These are phyloP conservation scores for Actinomortierella wolfii DNA, from an alignment of 371 early-diverging fungal species.

Conservation along the genomic window DNA sequence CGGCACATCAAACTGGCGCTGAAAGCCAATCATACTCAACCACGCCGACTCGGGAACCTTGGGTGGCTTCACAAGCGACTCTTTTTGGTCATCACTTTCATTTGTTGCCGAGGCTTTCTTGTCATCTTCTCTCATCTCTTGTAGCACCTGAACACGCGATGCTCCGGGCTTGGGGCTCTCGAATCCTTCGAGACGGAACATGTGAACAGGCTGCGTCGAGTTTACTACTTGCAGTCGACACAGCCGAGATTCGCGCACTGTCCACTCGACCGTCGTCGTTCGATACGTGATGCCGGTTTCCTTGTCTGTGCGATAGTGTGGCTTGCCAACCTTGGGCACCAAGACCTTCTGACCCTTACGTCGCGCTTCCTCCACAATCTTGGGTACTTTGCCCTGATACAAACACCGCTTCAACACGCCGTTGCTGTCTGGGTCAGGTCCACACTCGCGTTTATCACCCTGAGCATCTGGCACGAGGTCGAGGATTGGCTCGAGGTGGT, in stretches of 20 bases:
- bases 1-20: conserved; percentile 44
- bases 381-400: conserved; percentile 25
- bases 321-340: conserved; percentile 21
- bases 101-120: neutral
- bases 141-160: conserved; percentile 10
- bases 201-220: conserved; percentile 1
- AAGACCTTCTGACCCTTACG: conserved; percentile 23
- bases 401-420: conserved; percentile 27
- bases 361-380: conserved; percentile 24
- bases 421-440: conserved; percentile 28
- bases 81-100: conserved; percentile 25
- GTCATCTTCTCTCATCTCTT: conserved; percentile 31
- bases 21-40: conserved; percentile 37
- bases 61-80: conserved; percentile 16
- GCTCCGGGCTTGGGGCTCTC: conserved; percentile 14
- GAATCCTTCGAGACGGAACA: conserved; percentile 22
- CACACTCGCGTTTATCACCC: conserved; percentile 15
- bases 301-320: conserved; percentile 12
- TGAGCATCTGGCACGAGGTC: conserved; percentile 18
- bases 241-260: conserved; percentile 23
- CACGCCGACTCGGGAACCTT: conserved; percentile 19
- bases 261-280: conserved; percentile 31
- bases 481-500: conserved; percentile 48
- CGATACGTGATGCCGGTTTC: neutral
- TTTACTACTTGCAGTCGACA: conserved; percentile 14